These are phyloP conservation scores for Oryza punctata DNA, from an alignment of 176 grass and related monocot genomes.

Conservation along the genomic window DNA sequence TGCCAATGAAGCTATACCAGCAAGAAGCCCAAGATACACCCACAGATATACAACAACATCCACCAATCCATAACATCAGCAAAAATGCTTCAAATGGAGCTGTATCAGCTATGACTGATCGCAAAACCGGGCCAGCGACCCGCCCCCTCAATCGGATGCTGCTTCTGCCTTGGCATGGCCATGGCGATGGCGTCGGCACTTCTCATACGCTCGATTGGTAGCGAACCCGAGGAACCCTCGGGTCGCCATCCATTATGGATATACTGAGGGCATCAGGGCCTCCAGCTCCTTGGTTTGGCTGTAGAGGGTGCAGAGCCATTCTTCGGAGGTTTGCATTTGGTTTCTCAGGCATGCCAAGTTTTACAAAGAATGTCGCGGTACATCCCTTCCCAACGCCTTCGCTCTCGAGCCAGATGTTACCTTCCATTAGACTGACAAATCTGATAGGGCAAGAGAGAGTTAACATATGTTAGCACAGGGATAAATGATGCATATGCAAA, in stretches of 20 bases:
- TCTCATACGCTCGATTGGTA: slow-evolving; percentile 40
- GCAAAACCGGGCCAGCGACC: slow-evolving; percentile 16
- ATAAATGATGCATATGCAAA: slow-evolving; percentile 18
- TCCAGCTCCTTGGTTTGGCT: slow-evolving; percentile 13
- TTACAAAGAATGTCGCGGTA: slow-evolving; percentile 54
- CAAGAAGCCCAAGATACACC: background rate
- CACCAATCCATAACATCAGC: background rate
- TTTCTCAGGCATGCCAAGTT: slow-evolving; percentile 50
- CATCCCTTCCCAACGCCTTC: slow-evolving; percentile 71
- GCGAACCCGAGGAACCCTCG: background rate
- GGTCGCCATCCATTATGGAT: background rate
- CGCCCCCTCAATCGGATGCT: background rate
- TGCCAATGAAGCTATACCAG: background rate
- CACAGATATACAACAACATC: background rate
- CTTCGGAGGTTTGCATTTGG: slow-evolving; percentile 30
- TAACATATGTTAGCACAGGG: background rate
- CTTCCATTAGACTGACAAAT: slow-evolving; percentile 70
- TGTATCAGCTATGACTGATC: background rate
- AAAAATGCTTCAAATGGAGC: background rate
- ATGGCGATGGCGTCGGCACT: background rate
- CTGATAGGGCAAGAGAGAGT: slow-evolving; percentile 36
- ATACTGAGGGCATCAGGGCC: slow-evolving; percentile 19
- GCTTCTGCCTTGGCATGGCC: background rate
- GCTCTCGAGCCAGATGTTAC: slow-evolving; percentile 72
- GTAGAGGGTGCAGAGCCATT: slow-evolving; percentile 9